Evolutionary conservation across 805 yeast genomes (phyloP), one percentile per base, ranked within the genome.

Genomic region (Wickerhamiella sorbophila): DNA sequence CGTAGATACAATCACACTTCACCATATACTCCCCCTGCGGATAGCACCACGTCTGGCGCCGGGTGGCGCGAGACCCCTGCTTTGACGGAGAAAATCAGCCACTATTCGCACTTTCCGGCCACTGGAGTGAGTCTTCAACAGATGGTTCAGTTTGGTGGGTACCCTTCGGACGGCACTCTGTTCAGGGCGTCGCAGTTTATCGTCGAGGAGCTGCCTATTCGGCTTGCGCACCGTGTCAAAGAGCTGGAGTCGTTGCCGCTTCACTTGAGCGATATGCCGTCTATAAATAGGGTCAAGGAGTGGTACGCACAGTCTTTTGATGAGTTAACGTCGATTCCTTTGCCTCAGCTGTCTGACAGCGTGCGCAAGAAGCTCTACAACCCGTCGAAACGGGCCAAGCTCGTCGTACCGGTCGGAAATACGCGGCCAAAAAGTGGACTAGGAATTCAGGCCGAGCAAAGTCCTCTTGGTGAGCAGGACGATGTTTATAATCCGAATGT

Each of bases 281-380:
- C 85, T 2, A 83, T 87, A 39, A 64, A 72, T 40, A 70, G 76
- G 48, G 95, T 85, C 15, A 72, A 77, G 46, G 75, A 84, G 56
- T 86, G 95, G 95, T 86, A 85, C 57, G 87, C 87, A 1, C 91
- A 84, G 57, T 77, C 88, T 6, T 86, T 86, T 59, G 86, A 84
- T 52, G 66, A 85, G 55, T 69, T 85, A 49, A 74, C 79, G n/a
- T 58, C 68, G 10, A 60, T 86, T 34, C 72, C 75, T 10, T 69
- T 71, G 44, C 88, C 88, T 1, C 54, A 53, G 26, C 64, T 77
- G 36, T 62, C 64, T 37, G 64, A 57, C 15, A 69, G 67, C 37
- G 58, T 52, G 19, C 55, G 53, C 38, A 36, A 42, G 29, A 40
- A 47, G 46, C 51, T 59, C 10, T 60, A 58, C 47, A 41, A 44